Conservation (phyloP, 345 rosid genomes). For the Combretum micranthum region DNA sequence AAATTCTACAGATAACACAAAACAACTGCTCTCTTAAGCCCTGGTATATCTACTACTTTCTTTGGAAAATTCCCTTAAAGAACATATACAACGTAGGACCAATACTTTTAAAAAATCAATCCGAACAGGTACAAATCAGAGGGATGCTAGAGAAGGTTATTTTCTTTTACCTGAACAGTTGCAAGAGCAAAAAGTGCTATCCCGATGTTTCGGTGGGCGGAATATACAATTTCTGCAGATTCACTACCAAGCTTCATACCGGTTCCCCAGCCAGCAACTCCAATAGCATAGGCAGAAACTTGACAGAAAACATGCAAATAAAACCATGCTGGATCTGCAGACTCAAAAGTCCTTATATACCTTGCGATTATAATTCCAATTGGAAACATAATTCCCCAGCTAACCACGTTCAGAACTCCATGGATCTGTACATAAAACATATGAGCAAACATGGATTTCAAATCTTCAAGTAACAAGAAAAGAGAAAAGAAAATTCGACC, state of each 20-base stretch:
- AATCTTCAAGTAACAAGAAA: neutral
- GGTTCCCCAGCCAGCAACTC: slow-evolving; percentile 88
- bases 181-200: slow-evolving; percentile 62
- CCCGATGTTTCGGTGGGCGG: slow-evolving; percentile 58
- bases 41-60: no score
- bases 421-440: slow-evolving; percentile 45
- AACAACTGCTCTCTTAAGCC: no score
- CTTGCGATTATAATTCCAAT: slow-evolving; percentile 64
- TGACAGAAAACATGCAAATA: slow-evolving; percentile 73
- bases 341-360: slow-evolving; percentile 53
- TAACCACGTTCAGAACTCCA: slow-evolving; percentile 76
- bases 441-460: neutral
- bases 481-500: neutral
- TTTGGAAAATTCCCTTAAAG: no score
- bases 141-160: neutral
- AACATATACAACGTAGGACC: no score
- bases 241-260: slow-evolving; percentile 83
- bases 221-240: slow-evolving; percentile 33
- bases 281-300: slow-evolving; percentile 58
- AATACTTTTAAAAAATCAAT: no score
- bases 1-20: no score
- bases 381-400: slow-evolving; percentile 86
- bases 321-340: slow-evolving; percentile 90
- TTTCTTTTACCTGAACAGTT: slow-evolving; percentile 56
- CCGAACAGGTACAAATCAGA: neutral